These are phyloP conservation scores for Sugiyamaella chiloensis DNA, from an alignment of 805 yeast genomes.

Conservation along the genomic window DNA sequence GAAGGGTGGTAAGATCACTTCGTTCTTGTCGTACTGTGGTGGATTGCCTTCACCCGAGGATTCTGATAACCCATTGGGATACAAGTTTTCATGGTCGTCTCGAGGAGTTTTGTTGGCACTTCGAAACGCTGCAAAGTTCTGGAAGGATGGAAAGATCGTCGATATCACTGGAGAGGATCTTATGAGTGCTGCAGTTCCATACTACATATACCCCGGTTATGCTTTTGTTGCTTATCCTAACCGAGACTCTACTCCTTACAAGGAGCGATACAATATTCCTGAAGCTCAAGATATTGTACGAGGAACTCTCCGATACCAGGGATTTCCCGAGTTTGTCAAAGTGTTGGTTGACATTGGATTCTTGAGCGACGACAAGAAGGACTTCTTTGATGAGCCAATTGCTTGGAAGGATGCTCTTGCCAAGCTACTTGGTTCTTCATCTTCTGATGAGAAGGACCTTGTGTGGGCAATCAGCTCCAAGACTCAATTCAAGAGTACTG, in stretches of 20 bases:
- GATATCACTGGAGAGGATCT: slow-evolving; percentile 82
- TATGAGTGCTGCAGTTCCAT: slow-evolving; percentile 93
- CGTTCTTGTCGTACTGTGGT: slow-evolving; percentile 96
- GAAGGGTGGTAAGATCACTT: slow-evolving; percentile 85
- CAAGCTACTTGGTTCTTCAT: slow-evolving; percentile 67
- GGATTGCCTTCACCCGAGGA: slow-evolving; percentile 98
- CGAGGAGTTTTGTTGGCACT: slow-evolving; percentile 96
- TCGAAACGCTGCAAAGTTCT: slow-evolving; percentile 89
- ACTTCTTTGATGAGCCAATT: slow-evolving; percentile 49
- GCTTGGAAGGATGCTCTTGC: slow-evolving; percentile 91
- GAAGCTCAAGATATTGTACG: slow-evolving; percentile 96
- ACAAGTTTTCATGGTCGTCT: slow-evolving; percentile 98
- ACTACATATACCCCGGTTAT: slow-evolving; percentile 92
- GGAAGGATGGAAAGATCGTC: slow-evolving; percentile 74
- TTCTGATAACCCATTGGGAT: slow-evolving; percentile 97
- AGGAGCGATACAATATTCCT: slow-evolving; percentile 88
- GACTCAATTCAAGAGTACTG: slow-evolving; percentile 76
- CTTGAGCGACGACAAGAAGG: slow-evolving; percentile 71
- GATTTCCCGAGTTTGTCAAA: slow-evolving; percentile 97
- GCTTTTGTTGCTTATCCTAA: slow-evolving; percentile 95
- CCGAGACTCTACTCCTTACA: slow-evolving; percentile 94
- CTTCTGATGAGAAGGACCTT: slow-evolving; percentile 68
- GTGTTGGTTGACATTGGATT: slow-evolving; percentile 92
- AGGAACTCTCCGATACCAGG: slow-evolving; percentile 97
- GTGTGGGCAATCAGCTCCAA: slow-evolving; percentile 69